These are phyloP conservation scores for Aspergillus conjunctus DNA, from an alignment of 495 filamentous ascomycete species.

Conservation along the genomic window DNA sequence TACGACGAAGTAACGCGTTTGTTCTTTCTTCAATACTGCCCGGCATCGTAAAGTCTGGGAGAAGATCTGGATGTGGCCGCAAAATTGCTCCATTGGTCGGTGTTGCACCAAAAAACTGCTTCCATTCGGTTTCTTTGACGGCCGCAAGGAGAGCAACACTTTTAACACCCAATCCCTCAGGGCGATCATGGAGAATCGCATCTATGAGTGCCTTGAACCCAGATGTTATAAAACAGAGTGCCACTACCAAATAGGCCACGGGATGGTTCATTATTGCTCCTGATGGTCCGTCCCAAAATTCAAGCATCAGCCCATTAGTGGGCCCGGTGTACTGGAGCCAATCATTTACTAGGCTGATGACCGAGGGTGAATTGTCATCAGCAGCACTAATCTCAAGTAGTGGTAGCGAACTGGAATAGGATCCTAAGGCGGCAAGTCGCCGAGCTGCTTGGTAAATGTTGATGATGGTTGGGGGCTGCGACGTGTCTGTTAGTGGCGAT, in stretches of 20 bases:
- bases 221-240: neutral
- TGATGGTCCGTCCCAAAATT: neutral
- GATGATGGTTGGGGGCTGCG: neutral
- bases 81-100: neutral
- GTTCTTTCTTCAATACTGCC: neutral
- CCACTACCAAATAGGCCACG: neutral
- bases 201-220: neutral
- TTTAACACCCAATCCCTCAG: neutral
- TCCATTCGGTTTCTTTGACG: neutral
- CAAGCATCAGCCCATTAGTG: neutral
- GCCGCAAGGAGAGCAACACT: neutral
- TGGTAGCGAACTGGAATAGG: neutral
- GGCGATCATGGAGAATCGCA: neutral
- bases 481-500: neutral
- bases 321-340: neutral
- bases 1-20: neutral
- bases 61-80: neutral
- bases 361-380: neutral
- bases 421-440: neutral
- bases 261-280: neutral
- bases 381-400: neutral
- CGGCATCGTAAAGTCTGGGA: neutral
- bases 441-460: neutral
- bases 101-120: neutral
- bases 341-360: neutral